Evolutionary conservation across 805 yeast species (phyloP), one percentile per base, ranked within the genome.

Genomic region (Wickerhamomyces alni): DNA sequence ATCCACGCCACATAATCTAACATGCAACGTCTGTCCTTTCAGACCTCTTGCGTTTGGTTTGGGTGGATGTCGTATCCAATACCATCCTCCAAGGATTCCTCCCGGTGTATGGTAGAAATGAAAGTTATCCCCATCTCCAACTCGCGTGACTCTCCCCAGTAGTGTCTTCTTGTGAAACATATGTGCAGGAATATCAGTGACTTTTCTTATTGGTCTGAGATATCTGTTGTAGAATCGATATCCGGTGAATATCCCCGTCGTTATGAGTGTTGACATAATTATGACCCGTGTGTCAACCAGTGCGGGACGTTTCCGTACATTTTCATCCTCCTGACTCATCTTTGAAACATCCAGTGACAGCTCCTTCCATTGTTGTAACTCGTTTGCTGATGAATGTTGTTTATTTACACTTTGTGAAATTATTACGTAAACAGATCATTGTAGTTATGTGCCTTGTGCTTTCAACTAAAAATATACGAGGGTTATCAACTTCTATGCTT

Each of bases 51-150:
- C 58, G 51, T 73, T 72, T 6, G 71, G 61, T 10, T 63, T 59
- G 0, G 98, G 98, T 0, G 77, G 67, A 11, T 59, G 48, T 26
- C 99, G 65, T 18, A 86, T 55, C 95, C 95, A 86, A 11, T 94
- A 89, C 99, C 99, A 93, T 0, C 99, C 99, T 3, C 82, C 76
- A 2, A 80, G 52, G 0, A 70, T 44, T 0, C 99, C 98, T 4
- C 98, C 98, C 0, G 99, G 99, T 0, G 94, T 79, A 58, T 93
- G 99, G 55, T 70, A 93, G 47, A 93, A 76, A 43, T 89, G 84
- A 62, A 93, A 91, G 59, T 91, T 91, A 58, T 93, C 99, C 13
- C 95, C 96, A 59, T 89, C 98, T 0, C 96, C 96, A 0, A 89
- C 98, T 2, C 93, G 69, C 0, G 95, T 84, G 4, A 89, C 96